Conservation (phyloP, 257 asterid genomes). For the Solanum sitiens region DNA sequence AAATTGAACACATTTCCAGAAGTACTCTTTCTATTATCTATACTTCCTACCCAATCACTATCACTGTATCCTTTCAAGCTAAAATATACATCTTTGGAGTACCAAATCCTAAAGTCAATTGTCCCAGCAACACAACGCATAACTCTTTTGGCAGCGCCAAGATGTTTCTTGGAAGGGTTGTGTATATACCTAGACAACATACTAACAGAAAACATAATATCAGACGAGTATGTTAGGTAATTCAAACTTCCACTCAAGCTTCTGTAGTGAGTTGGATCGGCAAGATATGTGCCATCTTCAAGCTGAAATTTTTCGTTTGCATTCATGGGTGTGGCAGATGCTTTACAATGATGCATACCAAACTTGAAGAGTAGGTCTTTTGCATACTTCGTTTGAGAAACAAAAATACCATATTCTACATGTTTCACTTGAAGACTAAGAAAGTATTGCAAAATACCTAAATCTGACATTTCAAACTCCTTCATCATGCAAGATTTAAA, state of each 20-base stretch:
- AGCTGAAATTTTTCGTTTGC: not conserved
- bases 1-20: not conserved
- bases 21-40: not conserved
- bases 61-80: not conserved
- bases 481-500: too few relatives aligned
- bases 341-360: not conserved
- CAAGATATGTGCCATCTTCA: not conserved
- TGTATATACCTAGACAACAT: not conserved
- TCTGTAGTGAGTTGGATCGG: not conserved
- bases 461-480: too few relatives aligned
- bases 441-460: too few relatives aligned
- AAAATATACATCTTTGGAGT: not conserved
- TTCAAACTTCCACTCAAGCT: not conserved
- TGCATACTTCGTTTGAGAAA: not conserved
- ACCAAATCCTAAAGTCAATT: not conserved
- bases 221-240: not conserved
- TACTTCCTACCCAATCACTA: not conserved
- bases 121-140: not conserved
- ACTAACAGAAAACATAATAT: not conserved
- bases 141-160: not conserved
- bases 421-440: too few relatives aligned
- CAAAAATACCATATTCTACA: too few relatives aligned
- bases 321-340: not conserved
- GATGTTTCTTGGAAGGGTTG: not conserved
- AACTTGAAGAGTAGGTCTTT: not conserved